Evolutionary conservation across 202 grass and related monocot species (phyloP).

Genomic region (Schoenoplectus triqueter): DNA sequence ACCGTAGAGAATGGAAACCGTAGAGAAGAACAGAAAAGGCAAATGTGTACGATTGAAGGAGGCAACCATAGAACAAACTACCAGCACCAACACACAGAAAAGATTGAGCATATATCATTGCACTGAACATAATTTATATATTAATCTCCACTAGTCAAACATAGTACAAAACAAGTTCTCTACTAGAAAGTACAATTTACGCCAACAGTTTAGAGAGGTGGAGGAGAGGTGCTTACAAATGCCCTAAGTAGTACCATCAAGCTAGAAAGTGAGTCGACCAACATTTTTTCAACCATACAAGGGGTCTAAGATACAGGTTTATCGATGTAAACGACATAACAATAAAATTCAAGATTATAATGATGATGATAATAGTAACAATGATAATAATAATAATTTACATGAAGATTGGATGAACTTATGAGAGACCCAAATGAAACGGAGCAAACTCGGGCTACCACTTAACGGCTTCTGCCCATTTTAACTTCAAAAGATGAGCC

Average conservation of each 20-base stretch:
- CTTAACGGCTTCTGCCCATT: constrained; percentile 39
- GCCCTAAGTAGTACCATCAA: constrained; percentile 13
- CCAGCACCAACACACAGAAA: background rate
- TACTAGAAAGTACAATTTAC: constrained; percentile 29
- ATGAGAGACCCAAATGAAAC: constrained; percentile 35
- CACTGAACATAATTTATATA: constrained; percentile 19
- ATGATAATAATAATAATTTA: constrained; percentile 44
- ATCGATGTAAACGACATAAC: constrained; percentile 23
- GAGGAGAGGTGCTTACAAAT: constrained; percentile 19
- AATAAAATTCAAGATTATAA: constrained; percentile 25
- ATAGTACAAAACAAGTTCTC: constrained; percentile 32
- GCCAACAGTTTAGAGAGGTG: constrained; percentile 6
- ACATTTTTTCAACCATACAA: constrained; percentile 29
- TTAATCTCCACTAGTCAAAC: constrained; percentile 33
- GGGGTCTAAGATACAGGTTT: constrained; percentile 19
- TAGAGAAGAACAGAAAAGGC: no score
- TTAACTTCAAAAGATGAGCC: constrained; percentile 37
- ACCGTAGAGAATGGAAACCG: no score
- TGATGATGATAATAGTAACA: constrained; percentile 32
- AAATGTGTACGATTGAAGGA: background rate
- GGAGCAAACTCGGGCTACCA: constrained; percentile 40
- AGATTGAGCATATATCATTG: constrained; percentile 26
- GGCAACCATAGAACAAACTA: constrained; percentile 21
- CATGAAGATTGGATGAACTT: constrained; percentile 33
- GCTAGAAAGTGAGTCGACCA: constrained; percentile 24